Base-by-base conservation (phyloP, 495 filamentous ascomycete genomes). In the Arthonia radiata region DNA sequence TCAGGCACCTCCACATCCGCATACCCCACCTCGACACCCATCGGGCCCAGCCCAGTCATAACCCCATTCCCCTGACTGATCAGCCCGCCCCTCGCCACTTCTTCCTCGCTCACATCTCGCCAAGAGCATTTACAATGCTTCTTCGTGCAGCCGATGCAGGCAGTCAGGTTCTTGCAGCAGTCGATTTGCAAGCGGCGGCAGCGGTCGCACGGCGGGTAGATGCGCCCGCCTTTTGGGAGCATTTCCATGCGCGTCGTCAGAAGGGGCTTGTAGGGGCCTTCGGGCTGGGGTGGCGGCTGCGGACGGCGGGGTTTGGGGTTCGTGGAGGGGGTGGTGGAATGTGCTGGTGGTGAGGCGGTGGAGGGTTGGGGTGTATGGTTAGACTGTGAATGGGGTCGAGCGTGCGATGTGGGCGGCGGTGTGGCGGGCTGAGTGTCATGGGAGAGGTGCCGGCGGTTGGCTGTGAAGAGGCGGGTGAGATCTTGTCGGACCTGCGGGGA, bases 121-220 rank as follows among this genome's bases (percentile, higher is more conserved):
- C 78, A 90, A 13, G 60, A 64, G 43, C 79, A 90, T 33, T 74
- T 80, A 9, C 75, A 73, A 40, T 86, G 78, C 46, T 83, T 82
- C 45, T 73, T 76, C 2, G 79, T 86, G 46, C 79, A 90, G 18
- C 74, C 76, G 45, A 73, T 60, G 43, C 79, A 90, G 13, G 78
- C 74, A 0, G 76, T 83, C 18, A 80, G 50, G 31, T 89, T 76
- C 47, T 83, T 86, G 19, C 79, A 48, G 28, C 79, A 90, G 31
- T 76, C 64, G 55, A 77, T 76, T 33, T 72, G 66, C 10, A 83
- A 53, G 9, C 79, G 59, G 13, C 78, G 59, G 37, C 79, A 90
- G 14, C 76, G 60, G 42, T 89, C 79, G 41, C 79, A 90, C 4
- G 79, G 74, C 13, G 79, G 79, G 8, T 64, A 37, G 18, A 89